phyloP scores from a whole-genome alignment of 2,329 filamentous ascomycete genomes.

The Beauveria caledonica region DNA sequence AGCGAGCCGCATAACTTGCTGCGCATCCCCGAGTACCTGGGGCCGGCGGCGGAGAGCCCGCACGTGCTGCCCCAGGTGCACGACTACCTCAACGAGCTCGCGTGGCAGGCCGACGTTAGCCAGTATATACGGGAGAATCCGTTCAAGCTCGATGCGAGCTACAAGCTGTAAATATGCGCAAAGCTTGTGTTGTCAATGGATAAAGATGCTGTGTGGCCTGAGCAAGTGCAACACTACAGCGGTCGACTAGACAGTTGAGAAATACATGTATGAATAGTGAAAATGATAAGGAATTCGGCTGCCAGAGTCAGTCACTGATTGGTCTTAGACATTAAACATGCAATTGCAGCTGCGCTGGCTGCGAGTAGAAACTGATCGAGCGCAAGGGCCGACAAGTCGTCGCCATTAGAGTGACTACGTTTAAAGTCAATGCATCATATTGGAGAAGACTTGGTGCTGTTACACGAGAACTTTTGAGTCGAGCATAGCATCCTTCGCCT shows the following conservation, averaged over 20 bases:
- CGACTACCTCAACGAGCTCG: slow-evolving; percentile 50
- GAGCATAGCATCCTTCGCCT: no score
- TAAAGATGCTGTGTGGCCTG: not conserved
- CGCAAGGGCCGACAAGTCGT: no score
- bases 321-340: not conserved
- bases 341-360: not conserved
- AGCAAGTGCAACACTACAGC: not conserved
- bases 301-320: not conserved
- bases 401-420: not conserved
- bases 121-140: slow-evolving; percentile 46
- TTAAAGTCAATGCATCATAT: not conserved
- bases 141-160: slow-evolving; percentile 33
- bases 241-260: not conserved
- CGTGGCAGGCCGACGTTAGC: slow-evolving; percentile 52
- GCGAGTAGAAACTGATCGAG: not conserved
- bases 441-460: not conserved
- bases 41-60: slow-evolving; percentile 30
- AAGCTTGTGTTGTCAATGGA: not conserved
- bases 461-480: not conserved
- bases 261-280: not conserved
- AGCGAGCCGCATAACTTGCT: slow-evolving; percentile 80
- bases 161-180: slow-evolving; percentile 11
- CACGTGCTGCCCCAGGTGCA: slow-evolving; percentile 50
- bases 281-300: no score
- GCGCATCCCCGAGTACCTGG: slow-evolving; percentile 68